Base-by-base conservation (phyloP, 78 protist species). In the Dictyostelium purpureum region DNA sequence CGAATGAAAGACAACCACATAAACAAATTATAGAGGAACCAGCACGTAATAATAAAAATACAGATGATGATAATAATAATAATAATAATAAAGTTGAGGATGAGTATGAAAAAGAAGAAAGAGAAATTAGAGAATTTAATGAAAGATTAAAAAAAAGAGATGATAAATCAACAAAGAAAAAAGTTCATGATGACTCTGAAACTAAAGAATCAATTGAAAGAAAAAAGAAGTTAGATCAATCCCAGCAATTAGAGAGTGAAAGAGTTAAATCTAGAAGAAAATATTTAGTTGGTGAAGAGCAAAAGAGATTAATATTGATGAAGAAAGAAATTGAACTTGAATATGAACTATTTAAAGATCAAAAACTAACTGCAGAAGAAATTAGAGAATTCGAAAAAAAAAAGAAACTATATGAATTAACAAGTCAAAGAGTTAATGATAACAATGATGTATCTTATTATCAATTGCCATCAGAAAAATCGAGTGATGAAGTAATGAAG, bases 321-420 rank as follows among this genome's bases (percentile, higher is more conserved):
- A 66, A 74, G 4, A 71, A 79, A n/a, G 83, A 74, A 31, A 45
- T 95, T 28, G 88, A 71, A 18, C 95, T 77, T 42, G 97, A 96
- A 67, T 85, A 94, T 79, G 78, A 56, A 54, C 57, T 96, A 75
- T 96, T 96, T 87, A 57, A 42, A 33, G 88, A 75, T 78, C 78
- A 14, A 35, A 31, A 77, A 63, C 94, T 97, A 51, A 87, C 97
- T 2, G 77, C 7, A 51, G 40, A 75, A 28, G 99, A 97, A 93
- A 65, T 35, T 10, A 24, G 12, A 38, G 94, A 85, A 21, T 89
- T 81, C 38, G 95, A 96, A 69, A 31, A 51, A 35, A 90, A 95
- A 59, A 81, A 94, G 96, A 40, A 66, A 42, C 38, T 96, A 18
- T 85, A 89, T 43, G 89, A 69, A 16, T 66, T 96, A 9, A 97